A percentile compares a stretch with the other conserved stretches of the same genome.
These are phyloP conservation scores for Phytophthora palmivora DNA, from an alignment of 352 stramenopile genomes.

Conservation along the genomic window DNA sequence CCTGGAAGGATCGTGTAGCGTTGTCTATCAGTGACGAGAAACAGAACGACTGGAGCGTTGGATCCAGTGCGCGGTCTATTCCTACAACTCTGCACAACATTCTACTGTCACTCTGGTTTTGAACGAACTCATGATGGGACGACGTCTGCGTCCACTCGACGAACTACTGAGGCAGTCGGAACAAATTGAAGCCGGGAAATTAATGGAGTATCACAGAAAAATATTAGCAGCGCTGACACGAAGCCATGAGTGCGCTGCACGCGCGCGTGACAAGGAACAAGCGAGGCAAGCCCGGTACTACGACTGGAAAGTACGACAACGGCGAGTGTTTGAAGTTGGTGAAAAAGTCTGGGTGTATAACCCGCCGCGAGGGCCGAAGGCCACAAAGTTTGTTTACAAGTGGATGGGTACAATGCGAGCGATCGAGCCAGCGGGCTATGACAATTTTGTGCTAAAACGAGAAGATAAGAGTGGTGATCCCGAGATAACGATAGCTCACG, in stretches of 20 bases:
- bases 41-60: not conserved
- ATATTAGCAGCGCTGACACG: not conserved
- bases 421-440: not conserved
- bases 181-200: not conserved
- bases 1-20: not conserved
- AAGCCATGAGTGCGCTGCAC: not conserved
- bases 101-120: not conserved
- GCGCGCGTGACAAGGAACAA: not conserved
- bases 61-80: not conserved
- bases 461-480: constrained; percentile 1
- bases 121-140: constrained; percentile 2
- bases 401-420: constrained; percentile 1
- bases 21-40: not conserved
- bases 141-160: constrained; percentile 1
- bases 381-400: constrained; percentile 9
- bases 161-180: not conserved
- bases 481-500: constrained; percentile 1
- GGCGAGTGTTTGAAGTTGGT: not conserved
- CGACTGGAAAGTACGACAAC: not conserved
- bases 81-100: not conserved
- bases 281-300: not conserved
- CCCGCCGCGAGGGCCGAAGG: constrained; percentile 1
- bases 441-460: not conserved
- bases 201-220: not conserved
- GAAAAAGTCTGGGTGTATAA: constrained; percentile 7